A percentile compares a stretch with the other conserved stretches of the same genome.
These are phyloP conservation scores for Dendrobium officinale DNA, from an alignment of 106 monocot genomes.

Conservation along the genomic window DNA sequence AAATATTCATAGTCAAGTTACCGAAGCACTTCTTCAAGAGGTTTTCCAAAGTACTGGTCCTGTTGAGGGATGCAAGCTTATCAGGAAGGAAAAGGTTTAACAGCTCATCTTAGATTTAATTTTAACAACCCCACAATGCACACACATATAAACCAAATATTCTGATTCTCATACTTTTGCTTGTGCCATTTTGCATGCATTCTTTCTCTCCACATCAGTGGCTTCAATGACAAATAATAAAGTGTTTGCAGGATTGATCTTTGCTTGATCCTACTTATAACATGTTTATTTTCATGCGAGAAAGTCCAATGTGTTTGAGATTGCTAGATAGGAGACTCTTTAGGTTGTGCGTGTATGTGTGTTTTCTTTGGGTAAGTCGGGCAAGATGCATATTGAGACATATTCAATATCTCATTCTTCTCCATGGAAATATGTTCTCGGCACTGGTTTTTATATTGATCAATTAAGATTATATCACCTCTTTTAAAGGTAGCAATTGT, in stretches of 20 bases:
- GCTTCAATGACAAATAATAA: neutral
- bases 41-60: slow-evolving; percentile 85
- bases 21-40: slow-evolving; percentile 79
- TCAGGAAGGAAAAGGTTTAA: slow-evolving; percentile 92
- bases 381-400: neutral
- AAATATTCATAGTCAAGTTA: slow-evolving; percentile 83
- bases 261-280: neutral
- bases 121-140: neutral
- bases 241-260: neutral
- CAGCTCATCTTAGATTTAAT: slow-evolving; percentile 1
- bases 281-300: neutral
- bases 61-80: slow-evolving; percentile 95
- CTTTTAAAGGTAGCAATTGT: neutral
- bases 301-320: neutral
- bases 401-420: neutral
- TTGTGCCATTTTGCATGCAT: neutral
- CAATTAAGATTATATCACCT: neutral
- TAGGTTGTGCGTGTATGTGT: neutral
- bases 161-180: neutral
- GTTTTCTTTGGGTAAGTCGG: neutral
- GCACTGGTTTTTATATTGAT: neutral
- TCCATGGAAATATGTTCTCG: neutral
- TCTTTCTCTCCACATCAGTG: neutral
- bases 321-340: neutral
- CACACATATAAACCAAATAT: neutral